These are phyloP conservation scores for Deuterostichococcus epilithicus DNA, from an alignment of 139 green algal species.

Conservation along the genomic window DNA sequence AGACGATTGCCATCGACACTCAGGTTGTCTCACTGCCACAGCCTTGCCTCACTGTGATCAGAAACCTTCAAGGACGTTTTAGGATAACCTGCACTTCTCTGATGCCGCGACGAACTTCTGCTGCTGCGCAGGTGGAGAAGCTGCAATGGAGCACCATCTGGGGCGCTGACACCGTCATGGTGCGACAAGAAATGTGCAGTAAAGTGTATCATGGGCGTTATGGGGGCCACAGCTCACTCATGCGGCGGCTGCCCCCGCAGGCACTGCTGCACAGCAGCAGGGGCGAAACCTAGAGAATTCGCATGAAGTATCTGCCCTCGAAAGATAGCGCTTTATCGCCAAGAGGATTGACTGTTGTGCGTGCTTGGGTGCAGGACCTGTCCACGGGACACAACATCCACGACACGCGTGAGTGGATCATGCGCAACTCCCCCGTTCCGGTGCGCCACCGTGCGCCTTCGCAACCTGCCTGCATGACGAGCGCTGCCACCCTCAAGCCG, in stretches of 20 bases:
- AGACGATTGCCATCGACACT: background rate
- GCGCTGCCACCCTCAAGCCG: too few species aligned
- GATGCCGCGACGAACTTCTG: background rate
- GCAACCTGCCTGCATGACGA: background rate
- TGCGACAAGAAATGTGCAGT: too few species aligned
- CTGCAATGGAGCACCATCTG: constrained; percentile 91
- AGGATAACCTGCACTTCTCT: background rate
- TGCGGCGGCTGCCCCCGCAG: too few species aligned
- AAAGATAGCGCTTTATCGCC: too few species aligned
- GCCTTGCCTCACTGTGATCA: background rate
- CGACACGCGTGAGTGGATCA: constrained; percentile 91
- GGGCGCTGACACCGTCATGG: constrained; percentile 94
- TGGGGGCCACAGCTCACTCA: too few species aligned
- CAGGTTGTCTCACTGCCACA: background rate
- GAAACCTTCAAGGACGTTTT: background rate
- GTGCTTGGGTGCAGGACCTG: constrained; percentile 79
- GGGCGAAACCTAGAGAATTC: too few species aligned
- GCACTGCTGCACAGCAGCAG: too few species aligned
- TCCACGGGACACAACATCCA: constrained; percentile 91
- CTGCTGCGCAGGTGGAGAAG: constrained; percentile 83
- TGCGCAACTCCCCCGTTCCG: constrained; percentile 89
- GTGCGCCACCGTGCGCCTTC: constrained; percentile 37
- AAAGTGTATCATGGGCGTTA: too few species aligned
- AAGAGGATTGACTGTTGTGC: too few species aligned
- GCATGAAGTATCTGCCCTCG: too few species aligned